Evolutionary conservation across 352 stramenopile species (phyloP), one percentile per base, ranked within the genome.

Genomic region (Pythium folliculosum): DNA sequence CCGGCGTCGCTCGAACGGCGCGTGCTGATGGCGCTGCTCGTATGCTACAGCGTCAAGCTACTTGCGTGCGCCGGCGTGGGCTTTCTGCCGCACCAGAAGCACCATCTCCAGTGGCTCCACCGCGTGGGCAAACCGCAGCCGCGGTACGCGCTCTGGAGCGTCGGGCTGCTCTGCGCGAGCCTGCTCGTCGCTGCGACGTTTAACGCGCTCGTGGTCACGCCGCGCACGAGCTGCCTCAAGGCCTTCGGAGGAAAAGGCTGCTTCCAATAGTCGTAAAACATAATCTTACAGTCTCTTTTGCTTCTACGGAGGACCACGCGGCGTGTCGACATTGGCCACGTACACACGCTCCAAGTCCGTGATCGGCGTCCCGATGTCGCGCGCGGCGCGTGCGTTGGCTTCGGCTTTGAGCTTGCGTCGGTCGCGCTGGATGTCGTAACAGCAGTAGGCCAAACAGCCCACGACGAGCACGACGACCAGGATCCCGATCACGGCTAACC

Each of bases 71-170:
- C 80, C 19, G 79, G 69, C 2, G 53, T 90, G 21, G 38, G 71
- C 9, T 85, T 78, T 52, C 35, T 88, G 21, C 81, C 81, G 0
- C 62, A 55, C 16, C 81, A 89, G 54, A 86, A 86, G 50, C 54
- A 69, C 32, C 69, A 80, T n/a, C 52, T 88, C 1, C 78, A 86
- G 50, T 66, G 49, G 22, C 51, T 88, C 17, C 71, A 79, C 38
- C 71, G 67, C 6, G 67, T 35, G 16, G 49, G 56, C 47, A 44
- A 45, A 44, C 8, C 27, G 9, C 21, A 16, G 1, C 22, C 37
- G 19, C 38, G 47, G 37, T 64, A 64, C 52, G 81, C 77, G 7
- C 69, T 69, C 49, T 77, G 77, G 73, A 84, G 73, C 43, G 65
- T 85, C 22, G 66, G 1, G 3, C 54, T 73, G 0, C 32, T 73